Percentiles rank a stretch among this genome's conserved stretches.
Conservation (phyloP, 169 alveolate genomes). For the Eimeria falciformis region DNA sequence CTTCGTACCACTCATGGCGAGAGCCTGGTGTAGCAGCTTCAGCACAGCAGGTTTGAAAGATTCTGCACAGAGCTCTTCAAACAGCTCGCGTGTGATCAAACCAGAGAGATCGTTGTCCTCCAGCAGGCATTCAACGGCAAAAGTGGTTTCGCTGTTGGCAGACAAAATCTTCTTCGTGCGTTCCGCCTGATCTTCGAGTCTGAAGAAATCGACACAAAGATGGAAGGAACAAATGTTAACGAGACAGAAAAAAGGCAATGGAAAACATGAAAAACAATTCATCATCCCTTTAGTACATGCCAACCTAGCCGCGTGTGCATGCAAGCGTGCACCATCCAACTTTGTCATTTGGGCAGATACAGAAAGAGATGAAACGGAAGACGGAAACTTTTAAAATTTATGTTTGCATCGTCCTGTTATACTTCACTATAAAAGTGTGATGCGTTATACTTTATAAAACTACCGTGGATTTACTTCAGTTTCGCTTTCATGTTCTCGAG, state of each 20-base stretch:
- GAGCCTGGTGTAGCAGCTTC: constrained; percentile 51
- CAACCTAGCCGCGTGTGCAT: neutral
- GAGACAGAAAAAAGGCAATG: neutral
- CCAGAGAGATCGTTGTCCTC: constrained; percentile 95
- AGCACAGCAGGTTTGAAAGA: constrained; percentile 27
- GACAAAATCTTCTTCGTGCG: constrained; percentile 96
- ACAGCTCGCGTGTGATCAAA: constrained; percentile 91
- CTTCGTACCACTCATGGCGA: constrained; percentile 37
- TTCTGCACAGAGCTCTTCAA: constrained; percentile 58
- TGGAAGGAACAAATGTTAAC: neutral
- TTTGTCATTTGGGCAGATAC: neutral
- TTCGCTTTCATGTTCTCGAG: constrained; percentile 91
- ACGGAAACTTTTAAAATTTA: no score
- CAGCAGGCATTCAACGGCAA: constrained; percentile 95
- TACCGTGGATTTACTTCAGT: constrained; percentile 83
- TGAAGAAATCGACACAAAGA: constrained; percentile 60
- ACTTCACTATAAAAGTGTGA: no score
- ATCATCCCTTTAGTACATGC: neutral
- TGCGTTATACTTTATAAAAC: no score
- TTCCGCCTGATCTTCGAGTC: constrained; percentile 96
- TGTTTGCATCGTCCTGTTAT: no score
- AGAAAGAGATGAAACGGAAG: neutral
- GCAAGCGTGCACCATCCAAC: neutral
- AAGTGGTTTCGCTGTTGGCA: constrained; percentile 95
- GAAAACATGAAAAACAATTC: neutral